Percentiles rank a stretch among this genome's conserved stretches.
phyloP scores from a whole-genome alignment of 345 rosid genomes.

The Geranium rotundifolium region DNA sequence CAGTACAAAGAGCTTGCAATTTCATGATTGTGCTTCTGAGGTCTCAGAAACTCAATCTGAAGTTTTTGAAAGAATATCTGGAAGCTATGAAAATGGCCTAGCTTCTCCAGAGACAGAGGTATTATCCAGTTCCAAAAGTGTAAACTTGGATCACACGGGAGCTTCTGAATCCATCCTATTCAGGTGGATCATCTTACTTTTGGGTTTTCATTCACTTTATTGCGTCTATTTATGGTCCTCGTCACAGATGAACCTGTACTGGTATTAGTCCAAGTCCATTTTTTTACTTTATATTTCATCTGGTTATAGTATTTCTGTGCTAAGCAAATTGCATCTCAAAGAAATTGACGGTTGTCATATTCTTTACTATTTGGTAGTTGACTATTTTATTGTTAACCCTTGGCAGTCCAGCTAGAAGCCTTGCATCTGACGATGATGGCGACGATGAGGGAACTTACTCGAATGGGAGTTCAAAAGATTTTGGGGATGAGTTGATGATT shows the following conservation, averaged over 20 bases:
- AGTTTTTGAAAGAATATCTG: constrained; percentile 36
- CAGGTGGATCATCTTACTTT: constrained; percentile 36
- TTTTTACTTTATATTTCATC: too few species aligned
- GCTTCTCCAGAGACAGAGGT: constrained; percentile 58
- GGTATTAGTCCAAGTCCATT: too few species aligned
- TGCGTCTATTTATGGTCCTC: too few species aligned
- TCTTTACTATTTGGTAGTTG: too few species aligned
- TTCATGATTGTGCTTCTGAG: constrained; percentile 59
- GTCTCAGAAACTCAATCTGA: constrained; percentile 51
- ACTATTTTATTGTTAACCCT: constrained; percentile 27
- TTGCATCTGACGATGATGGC: constrained; percentile 64
- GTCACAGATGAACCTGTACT: too few species aligned
- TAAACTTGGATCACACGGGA: constrained; percentile 44
- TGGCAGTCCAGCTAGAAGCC: constrained; percentile 93
- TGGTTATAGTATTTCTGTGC: too few species aligned
- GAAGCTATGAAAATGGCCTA: constrained; percentile 40
- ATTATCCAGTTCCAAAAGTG: constrained; percentile 27
- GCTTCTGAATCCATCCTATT: constrained; percentile 55
- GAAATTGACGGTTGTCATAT: too few species aligned
- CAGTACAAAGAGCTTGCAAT: constrained; percentile 30
- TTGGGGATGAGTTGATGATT: constrained; percentile 57
- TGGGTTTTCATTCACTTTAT: too few species aligned
- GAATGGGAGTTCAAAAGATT: constrained; percentile 33
- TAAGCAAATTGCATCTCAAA: too few species aligned
- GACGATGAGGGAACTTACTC: constrained; percentile 53